phyloP scores from a whole-genome alignment of 306 rosid species.

The Betula pendula region DNA sequence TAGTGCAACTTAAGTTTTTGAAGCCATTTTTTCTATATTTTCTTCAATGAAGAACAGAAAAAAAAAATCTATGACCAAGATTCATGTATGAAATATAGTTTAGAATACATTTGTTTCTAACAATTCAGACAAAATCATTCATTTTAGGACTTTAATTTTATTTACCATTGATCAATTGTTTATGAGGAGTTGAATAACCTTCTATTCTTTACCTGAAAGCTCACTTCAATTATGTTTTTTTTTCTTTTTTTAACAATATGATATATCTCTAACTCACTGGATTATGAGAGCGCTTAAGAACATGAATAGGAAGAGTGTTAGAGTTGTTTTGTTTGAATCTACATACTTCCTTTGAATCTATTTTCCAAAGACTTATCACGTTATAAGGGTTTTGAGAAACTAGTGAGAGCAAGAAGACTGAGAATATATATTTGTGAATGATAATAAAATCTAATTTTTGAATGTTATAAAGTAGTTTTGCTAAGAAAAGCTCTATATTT shows the following conservation, averaged over 20 bases:
- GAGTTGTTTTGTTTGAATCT: neutral
- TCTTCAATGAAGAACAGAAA: neutral
- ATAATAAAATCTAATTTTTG: neutral
- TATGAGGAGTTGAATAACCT: neutral
- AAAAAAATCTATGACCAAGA: neutral
- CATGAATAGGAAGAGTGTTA: neutral
- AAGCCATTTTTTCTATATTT: neutral
- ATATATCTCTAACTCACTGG: neutral
- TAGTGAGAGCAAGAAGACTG: neutral
- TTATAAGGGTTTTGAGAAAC: neutral
- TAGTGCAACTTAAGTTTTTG: conserved; percentile 3
- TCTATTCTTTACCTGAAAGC: neutral
- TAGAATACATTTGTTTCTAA: neutral
- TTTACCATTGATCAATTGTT: neutral
- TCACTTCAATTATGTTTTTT: neutral
- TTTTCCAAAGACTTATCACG: neutral
- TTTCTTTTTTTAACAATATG: neutral
- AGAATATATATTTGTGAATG: neutral
- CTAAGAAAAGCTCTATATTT: neutral
- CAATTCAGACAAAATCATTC: neutral
- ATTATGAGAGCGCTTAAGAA: conserved; percentile 4
- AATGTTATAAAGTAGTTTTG: neutral
- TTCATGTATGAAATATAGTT: neutral
- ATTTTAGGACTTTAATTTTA: neutral
- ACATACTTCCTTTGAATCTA: neutral